Conservation (phyloP, 345 rosid genomes). For the Eucalyptus cloeziana region DNA sequence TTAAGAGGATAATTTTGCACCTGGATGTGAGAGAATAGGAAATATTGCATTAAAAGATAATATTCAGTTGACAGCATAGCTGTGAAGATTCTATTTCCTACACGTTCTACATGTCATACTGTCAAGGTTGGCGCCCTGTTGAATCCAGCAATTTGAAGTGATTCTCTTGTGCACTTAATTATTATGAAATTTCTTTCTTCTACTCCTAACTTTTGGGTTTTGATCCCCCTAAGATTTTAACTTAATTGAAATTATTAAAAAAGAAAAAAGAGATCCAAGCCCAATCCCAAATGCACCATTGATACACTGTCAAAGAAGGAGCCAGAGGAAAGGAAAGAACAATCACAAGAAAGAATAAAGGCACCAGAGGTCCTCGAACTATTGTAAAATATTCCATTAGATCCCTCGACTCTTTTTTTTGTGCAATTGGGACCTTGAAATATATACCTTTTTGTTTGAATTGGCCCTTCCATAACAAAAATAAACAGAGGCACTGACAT, state of each 20-base stretch:
- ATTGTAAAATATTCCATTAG: neutral
- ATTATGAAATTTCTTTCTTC: neutral
- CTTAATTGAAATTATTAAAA: neutral
- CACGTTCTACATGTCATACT: neutral
- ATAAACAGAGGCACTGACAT: neutral
- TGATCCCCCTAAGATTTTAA: neutral
- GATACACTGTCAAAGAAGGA: neutral
- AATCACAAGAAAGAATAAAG: neutral
- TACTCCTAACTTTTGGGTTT: neutral
- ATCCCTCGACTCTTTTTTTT: neutral
- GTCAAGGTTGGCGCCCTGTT: neutral
- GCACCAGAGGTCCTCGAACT: neutral
- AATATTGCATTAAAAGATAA: neutral
- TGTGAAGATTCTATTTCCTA: neutral
- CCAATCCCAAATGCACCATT: neutral
- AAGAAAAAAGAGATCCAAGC: neutral
- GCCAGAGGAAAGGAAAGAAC: neutral
- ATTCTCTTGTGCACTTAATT: neutral
- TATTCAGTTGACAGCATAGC: neutral
- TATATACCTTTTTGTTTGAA: neutral
- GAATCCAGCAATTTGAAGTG: neutral
- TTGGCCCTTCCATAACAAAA: neutral
- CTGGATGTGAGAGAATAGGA: slow-evolving; percentile 17
- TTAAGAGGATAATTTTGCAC: slow-evolving; percentile 33
- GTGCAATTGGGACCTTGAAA: neutral